Conservation (phyloP, 371 early-diverging fungal species). For the Lichtheimia ramosa region DNA sequence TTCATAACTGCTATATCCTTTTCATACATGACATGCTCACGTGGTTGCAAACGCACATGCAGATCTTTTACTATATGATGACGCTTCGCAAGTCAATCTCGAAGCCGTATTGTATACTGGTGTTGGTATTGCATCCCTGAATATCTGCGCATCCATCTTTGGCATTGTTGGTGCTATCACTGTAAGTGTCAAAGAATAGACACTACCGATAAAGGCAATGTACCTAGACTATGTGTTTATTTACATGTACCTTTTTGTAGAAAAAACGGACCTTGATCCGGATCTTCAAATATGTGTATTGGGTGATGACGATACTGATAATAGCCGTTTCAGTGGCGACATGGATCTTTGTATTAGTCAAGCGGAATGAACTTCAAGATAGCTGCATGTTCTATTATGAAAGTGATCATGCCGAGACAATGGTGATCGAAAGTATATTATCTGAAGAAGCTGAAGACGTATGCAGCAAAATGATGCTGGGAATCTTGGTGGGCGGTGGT, state of each 20-base stretch:
- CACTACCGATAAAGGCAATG: slow-evolving; percentile 11
- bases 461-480: slow-evolving; percentile 11
- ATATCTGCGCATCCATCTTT: slow-evolving; percentile 4
- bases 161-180: slow-evolving; percentile 8
- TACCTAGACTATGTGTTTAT: neutral
- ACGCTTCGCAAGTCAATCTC: neutral
- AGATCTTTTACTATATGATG: neutral
- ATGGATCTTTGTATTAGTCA: slow-evolving; percentile 25
- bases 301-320: slow-evolving; percentile 25
- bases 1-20: neutral
- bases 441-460: slow-evolving; percentile 7
- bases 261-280: slow-evolving; percentile 24
- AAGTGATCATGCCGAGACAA: slow-evolving; percentile 42
- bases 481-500: slow-evolving; percentile 19
- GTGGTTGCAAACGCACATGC: neutral
- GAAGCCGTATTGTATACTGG: neutral
- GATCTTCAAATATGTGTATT: slow-evolving; percentile 25
- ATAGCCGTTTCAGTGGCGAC: slow-evolving; percentile 18
- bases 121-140: neutral
- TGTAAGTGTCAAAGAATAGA: slow-evolving; percentile 16
- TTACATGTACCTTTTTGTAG: slow-evolving; percentile 27
- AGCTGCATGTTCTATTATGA: slow-evolving; percentile 42
- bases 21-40: too few relatives aligned
- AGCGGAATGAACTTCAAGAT: slow-evolving; percentile 7
- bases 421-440: neutral